Evolutionary conservation across 306 rosid genomes (phyloP), one percentile per base, ranked within the genome.

Genomic region (Cucurbita pepo): DNA sequence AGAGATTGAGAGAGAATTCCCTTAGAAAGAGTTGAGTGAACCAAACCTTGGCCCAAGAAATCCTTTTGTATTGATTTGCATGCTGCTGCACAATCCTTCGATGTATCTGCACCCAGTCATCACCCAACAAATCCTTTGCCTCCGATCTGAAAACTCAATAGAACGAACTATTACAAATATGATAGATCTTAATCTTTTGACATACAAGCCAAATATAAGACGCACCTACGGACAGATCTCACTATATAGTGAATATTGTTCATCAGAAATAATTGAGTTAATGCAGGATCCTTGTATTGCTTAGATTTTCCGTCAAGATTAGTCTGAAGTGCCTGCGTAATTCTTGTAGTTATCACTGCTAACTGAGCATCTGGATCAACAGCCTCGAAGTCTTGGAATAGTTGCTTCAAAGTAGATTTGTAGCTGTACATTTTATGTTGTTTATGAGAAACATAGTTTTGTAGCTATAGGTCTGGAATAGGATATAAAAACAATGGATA

Each of bases 61-160:
- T 83, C 82, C 99, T 84, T 80, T 95, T 95, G 77, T 95, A 95
- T 75, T 91, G 97, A 84, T 95, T 95, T 64, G 97, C 99, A 86
- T 95, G 99, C 82, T 95, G 97, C 77, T 95, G 99, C 52, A 94
- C 98, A 74, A 90, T 87, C 82, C 98, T 82, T 75, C 97, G 86
- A 70, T 95, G 99, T 82, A 86, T 95, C 86, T 95, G 99, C 83
- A 95, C 97, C 99, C 99, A 95, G 77, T 95, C 99, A 75, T 95
- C 99, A 52, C 99, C 99, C 82, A 95, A 77, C 92, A 86, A 86
- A 52, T 95, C 97, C 79, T 95, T 95, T 76, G 95, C 99, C 75
- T 95, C 99, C 50, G 99, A 94, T 83, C 99, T 94, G 81, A 64
- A 54, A 76, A 77, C 55, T 21, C 53, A 44, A 7, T 55, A 6